Evolutionary conservation across 495 filamentous ascomycete genomes (phyloP), one percentile per base, ranked within the genome.

Genomic region (Aspergillus biplanus): DNA sequence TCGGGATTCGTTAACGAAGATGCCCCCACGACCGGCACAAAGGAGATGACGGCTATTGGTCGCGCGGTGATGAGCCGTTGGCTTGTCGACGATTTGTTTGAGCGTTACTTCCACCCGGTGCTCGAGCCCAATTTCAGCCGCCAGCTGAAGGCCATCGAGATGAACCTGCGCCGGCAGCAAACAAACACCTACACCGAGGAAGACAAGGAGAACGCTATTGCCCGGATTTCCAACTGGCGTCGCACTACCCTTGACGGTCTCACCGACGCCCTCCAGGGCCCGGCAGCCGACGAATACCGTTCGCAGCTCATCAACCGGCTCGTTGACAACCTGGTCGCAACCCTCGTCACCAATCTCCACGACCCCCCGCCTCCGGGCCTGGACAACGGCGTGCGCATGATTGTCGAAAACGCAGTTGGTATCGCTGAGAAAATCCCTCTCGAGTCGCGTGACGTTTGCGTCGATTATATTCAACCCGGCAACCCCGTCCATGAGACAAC

Each of bases 21-120:
- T 63, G 93, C 94, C 3, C 80, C 91, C 32, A 78, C 83, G 52
- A 89, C 85, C 13, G 94, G 92, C 57, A 95, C 90, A 59, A 92
- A 97, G 72, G 95, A 99, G 70, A 99, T 99, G 95, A 97, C 92
- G 6, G 92, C 91, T 6, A 89, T 97, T 27, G 95, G 95, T n/a
- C 86, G 94, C 33, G 92, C 96, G 6, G 85, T 91, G 52, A 93
- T 99, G 62, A 89, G 91, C 33, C 84, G 87, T 59, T 99, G 95
- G 92, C 80, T 99, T 15, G 88, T 93, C 21, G 91, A 98, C 15
- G 92, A 98, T 70, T 83, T 97, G 31, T 92, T 98, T 72, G 89
- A 96, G 69, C 85, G 87, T 49, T 90, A 90, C 75, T 99, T 99
- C 78, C 96, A 99, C 67, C 95, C 95, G 0, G 87, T 86, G 3